Evolutionary conservation across 2,329 filamentous ascomycete species (phyloP), one percentile per base, ranked within the genome.

Genomic region (Lecanicillium sp.): DNA sequence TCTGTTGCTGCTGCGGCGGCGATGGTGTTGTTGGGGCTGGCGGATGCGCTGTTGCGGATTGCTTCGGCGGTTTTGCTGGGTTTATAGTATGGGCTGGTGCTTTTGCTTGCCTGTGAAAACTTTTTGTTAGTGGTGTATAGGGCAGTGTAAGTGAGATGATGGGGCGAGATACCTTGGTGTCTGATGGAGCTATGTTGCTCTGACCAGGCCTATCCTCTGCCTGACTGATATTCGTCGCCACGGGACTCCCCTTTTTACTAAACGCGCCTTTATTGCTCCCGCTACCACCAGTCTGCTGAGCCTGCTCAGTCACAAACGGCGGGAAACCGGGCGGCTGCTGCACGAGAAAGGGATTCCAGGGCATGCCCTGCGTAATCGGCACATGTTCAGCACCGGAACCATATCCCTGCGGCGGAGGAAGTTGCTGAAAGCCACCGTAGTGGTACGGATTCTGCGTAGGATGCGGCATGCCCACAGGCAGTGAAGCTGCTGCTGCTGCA

Each of bases 401-500:
- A 36, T 54, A 53, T 7, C 45, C 47, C 5, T 31, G 32, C 5
- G 22, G 36, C 3, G 40, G 46, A 14, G 45, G 46, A 22, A 43
- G 44, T 2, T 39, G n/a, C 18, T 53, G 47, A 42, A 65, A 66
- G 22, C 22, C n/a, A 2, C 65, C 65, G 30, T 64, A 46, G 17
- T 62, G 63, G 47, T 62, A 72, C 0, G 63, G 62, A 19, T 70
- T 71, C 15, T 62, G 52, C 10, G 50, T 37, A 3, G 67, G 67
- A 41, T 70, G 62, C 4, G 65, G 63, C 36, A 62, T 58, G 4
- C 70, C 68, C 8, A 67, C 42, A 0, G 66, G 65, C 6, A 66
- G 47, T 4, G 58, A 52, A 11, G 52, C 52, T 8, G 49, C 47
- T n/a, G n/a, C n/a, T n/a, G n/a, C 7, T 25, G 7, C 7, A 25